phyloP scores from a whole-genome alignment of 176 grass and related monocot genomes.

The Hyparrhenia diplandra region DNA sequence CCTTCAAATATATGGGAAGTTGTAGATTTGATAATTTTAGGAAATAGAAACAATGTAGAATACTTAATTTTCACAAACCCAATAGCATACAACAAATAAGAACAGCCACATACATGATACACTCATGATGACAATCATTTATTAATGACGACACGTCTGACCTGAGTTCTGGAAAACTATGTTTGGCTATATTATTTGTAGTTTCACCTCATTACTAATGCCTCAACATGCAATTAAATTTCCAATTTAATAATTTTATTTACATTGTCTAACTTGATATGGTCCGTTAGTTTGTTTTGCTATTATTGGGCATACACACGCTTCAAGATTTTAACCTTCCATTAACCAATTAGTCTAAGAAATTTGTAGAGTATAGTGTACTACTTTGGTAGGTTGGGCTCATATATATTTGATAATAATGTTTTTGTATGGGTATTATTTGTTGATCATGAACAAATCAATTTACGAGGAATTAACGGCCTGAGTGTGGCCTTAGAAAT shows the following conservation, averaged over 20 bases:
- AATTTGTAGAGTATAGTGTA: background rate
- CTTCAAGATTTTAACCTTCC: background rate
- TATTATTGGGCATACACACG: background rate
- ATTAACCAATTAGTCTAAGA: background rate
- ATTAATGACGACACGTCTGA: background rate
- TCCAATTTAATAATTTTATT: background rate
- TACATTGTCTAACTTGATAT: background rate
- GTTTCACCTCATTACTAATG: background rate
- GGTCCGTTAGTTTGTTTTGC: background rate
- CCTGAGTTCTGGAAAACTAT: background rate
- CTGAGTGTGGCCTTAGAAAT: background rate
- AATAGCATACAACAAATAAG: background rate
- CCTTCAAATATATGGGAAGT: background rate
- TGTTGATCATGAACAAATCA: background rate
- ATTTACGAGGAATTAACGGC: background rate
- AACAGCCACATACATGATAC: background rate
- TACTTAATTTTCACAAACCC: background rate
- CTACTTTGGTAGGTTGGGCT: background rate
- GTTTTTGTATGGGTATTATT: background rate
- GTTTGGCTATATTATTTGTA: background rate
- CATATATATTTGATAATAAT: background rate
- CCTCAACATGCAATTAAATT: background rate
- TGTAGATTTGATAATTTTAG: background rate
- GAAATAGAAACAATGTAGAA: background rate
- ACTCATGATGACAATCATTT: background rate